Percentiles rank a stretch among this genome's conserved stretches.
Conservation (phyloP, 345 rosid species). For the Salix koriyanagi region DNA sequence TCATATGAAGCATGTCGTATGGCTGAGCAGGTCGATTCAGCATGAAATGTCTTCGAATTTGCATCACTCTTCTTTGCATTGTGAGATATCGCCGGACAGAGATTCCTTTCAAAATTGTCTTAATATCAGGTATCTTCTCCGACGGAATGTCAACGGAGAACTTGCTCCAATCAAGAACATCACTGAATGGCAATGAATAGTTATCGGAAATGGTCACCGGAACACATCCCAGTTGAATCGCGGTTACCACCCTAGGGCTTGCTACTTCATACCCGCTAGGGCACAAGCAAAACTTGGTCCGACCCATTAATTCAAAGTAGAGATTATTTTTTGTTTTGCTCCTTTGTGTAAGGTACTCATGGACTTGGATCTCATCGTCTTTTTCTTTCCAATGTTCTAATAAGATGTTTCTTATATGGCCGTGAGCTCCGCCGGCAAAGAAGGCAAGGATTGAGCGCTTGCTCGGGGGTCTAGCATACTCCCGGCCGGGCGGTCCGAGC, state of each 20-base stretch:
- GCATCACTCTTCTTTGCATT: conserved; percentile 37
- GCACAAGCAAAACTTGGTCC: conserved; percentile 51
- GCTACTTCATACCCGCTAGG: conserved; percentile 73
- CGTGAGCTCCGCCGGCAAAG: conserved; percentile 66
- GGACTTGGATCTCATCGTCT: conserved; percentile 49
- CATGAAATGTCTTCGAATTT: conserved; percentile 47
- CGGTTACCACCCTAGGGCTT: conserved; percentile 53
- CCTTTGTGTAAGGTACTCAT: conserved; percentile 38
- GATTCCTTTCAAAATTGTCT: conserved; percentile 38
- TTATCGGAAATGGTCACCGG: conserved; percentile 49
- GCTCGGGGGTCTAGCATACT: conserved; percentile 8
- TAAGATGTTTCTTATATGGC: conserved; percentile 42
- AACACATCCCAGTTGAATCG: conserved; percentile 50
- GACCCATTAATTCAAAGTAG: conserved; percentile 43
- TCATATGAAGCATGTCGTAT: conserved; percentile 58
- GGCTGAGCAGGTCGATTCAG: conserved; percentile 57
- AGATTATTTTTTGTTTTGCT: background rate
- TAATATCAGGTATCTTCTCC: conserved; percentile 39
- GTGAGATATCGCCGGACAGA: conserved; percentile 26
- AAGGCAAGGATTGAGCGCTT: conserved; percentile 54
- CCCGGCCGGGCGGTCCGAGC: conserved; percentile 15
- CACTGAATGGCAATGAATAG: conserved; percentile 54
- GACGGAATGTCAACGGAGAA: conserved; percentile 43
- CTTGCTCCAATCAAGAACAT: conserved; percentile 54
- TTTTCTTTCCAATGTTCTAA: conserved; percentile 61